Conservation (phyloP, 2,329 filamentous ascomycete genomes). For the Trichoderma sp. region DNA sequence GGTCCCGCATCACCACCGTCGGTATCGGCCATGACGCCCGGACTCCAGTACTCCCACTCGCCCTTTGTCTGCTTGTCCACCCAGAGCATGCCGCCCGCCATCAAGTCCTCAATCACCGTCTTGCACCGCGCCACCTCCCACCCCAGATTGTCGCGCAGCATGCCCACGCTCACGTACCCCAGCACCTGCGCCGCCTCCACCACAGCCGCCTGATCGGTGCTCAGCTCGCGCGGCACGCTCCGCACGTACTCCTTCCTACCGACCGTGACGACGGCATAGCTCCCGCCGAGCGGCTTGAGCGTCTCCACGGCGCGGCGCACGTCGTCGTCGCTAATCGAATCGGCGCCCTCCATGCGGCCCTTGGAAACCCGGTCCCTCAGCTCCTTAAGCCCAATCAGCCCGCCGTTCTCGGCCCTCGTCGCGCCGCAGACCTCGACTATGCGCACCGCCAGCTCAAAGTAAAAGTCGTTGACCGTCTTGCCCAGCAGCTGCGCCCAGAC, state of each 20-base stretch:
- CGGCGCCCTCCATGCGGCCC: constrained; percentile 72
- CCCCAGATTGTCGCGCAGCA: constrained; percentile 81
- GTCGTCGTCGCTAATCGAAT: constrained; percentile 88
- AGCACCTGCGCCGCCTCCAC: constrained; percentile 88
- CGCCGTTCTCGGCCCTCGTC: constrained; percentile 88
- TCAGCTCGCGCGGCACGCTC: constrained; percentile 91
- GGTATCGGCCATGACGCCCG: constrained; percentile 65
- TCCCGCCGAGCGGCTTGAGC: constrained; percentile 81
- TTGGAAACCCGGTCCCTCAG: constrained; percentile 74
- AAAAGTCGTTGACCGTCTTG: constrained; percentile 93
- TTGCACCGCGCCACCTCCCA: constrained; percentile 86
- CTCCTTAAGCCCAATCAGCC: constrained; percentile 82
- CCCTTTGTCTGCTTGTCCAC: constrained; percentile 76
- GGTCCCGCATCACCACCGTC: constrained; percentile 28
- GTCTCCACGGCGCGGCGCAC: constrained; percentile 86
- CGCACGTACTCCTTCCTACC: constrained; percentile 86
- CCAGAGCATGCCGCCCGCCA: constrained; percentile 91
- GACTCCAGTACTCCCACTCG: constrained; percentile 94
- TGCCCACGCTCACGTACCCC: constrained; percentile 85
- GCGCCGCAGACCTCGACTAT: constrained; percentile 90
- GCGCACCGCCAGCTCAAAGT: constrained; percentile 94
- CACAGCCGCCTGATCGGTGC: constrained; percentile 89
- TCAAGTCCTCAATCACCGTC: constrained; percentile 86
- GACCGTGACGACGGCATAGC: constrained; percentile 81
- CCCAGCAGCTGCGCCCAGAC: constrained; percentile 94